These are phyloP conservation scores for Leersia perrieri DNA, from an alignment of 176 grass and related monocot genomes.

Conservation along the genomic window DNA sequence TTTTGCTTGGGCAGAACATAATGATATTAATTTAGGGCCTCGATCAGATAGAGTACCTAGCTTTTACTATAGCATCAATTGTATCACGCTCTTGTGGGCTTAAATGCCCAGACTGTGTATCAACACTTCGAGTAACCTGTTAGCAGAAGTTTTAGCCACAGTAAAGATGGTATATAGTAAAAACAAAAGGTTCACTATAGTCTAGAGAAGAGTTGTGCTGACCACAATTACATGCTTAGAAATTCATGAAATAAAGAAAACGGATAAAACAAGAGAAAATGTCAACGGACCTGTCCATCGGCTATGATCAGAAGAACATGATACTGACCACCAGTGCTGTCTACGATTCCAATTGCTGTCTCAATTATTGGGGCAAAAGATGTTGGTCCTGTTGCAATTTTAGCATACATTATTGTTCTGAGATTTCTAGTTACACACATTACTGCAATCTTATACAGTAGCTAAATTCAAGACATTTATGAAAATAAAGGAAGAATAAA, in stretches of 20 bases:
- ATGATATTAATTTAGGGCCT: neutral
- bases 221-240: constrained; percentile 4
- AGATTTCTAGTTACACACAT: neutral
- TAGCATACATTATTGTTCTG: constrained; percentile 22
- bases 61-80: constrained; percentile 89
- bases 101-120: constrained; percentile 83
- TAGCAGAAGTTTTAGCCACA: constrained; percentile 16
- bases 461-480: constrained; percentile 30
- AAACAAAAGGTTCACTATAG: neutral
- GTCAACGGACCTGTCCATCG: constrained; percentile 71
- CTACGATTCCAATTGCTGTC: constrained; percentile 79
- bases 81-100: constrained; percentile 89
- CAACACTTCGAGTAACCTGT: constrained; percentile 92
- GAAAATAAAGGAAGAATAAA: constrained; percentile 21
- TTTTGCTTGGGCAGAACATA: constrained; percentile 11
- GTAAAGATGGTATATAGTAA: neutral
- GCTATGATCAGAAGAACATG: constrained; percentile 99
- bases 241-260: neutral
- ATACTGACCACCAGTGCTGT: constrained; percentile 86
- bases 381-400: constrained; percentile 78
- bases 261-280: neutral
- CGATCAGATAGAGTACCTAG: constrained; percentile 62
- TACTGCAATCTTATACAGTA: neutral
- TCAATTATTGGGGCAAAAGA: constrained; percentile 94
- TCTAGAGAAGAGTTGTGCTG: neutral